Conservation (phyloP, 208 protist genomes). For the Crithidia bombi region DNA sequence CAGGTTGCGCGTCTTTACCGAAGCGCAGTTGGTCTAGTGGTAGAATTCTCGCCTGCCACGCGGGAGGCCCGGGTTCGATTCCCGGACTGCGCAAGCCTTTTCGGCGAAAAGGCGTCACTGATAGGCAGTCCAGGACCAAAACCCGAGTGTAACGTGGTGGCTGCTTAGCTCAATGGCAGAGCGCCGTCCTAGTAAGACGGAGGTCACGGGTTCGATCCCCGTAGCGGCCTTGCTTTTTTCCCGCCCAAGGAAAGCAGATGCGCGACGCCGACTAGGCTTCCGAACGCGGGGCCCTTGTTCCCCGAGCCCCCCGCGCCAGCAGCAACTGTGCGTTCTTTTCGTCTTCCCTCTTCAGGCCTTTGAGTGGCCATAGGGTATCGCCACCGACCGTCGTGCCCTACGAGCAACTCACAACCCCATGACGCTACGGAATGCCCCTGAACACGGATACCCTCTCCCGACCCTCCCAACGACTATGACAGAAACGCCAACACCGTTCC, state of each 20-base stretch:
- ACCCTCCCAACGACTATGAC: too few relatives aligned
- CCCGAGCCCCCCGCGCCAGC: too few relatives aligned
- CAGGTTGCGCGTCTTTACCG: neutral
- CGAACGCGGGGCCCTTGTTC: too few relatives aligned
- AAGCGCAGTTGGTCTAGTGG: constrained; percentile 93
- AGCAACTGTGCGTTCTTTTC: too few relatives aligned
- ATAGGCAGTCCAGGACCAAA: neutral
- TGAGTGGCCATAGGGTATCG: too few relatives aligned
- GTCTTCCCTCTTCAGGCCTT: too few relatives aligned
- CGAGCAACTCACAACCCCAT: too few relatives aligned
- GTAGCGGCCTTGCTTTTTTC: constrained; percentile 81
- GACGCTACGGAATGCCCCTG: too few relatives aligned
- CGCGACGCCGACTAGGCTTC: neutral
- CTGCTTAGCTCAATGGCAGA: constrained; percentile 94
- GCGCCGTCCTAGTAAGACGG: constrained; percentile 92
- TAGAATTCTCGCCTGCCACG: constrained; percentile 93
- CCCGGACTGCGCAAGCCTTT: constrained; percentile 90
- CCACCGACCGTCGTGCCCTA: too few relatives aligned
- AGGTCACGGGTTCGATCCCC: constrained; percentile 93
- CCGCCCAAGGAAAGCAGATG: neutral
- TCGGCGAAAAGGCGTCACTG: constrained; percentile 13
- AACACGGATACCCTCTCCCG: too few relatives aligned
- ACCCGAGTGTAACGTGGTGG: constrained; percentile 20
- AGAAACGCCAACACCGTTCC: too few relatives aligned
- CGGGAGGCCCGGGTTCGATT: constrained; percentile 94